Evolutionary conservation across 2,329 filamentous ascomycete genomes (phyloP).

Genomic region (Bertia moriformis): DNA sequence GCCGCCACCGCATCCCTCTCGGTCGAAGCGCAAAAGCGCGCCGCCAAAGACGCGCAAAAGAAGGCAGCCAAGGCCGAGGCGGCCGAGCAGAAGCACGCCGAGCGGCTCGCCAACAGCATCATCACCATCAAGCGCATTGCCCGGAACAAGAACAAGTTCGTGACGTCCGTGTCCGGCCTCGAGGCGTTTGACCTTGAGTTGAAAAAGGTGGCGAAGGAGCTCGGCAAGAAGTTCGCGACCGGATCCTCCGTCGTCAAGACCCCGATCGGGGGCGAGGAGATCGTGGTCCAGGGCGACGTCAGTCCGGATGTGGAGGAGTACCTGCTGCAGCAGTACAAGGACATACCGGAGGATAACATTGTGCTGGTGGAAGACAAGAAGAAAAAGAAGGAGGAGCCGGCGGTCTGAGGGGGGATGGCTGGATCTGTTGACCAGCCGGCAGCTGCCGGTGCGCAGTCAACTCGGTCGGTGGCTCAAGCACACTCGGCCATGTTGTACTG

Average conservation of each 20-base stretch:
- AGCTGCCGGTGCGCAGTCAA: too few species aligned
- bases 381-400: constrained; percentile 74
- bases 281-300: constrained; percentile 93
- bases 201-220: constrained; percentile 87
- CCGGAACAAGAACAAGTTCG: constrained; percentile 93
- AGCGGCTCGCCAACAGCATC: constrained; percentile 68
- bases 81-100: constrained; percentile 68
- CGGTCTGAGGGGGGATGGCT: too few species aligned
- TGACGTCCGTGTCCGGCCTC: constrained; percentile 80
- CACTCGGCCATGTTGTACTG: too few species aligned
- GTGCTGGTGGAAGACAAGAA: constrained; percentile 92
- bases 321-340: constrained; percentile 72
- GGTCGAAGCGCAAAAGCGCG: constrained; percentile 82
- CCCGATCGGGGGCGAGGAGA: constrained; percentile 77
- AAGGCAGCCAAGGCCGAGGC: constrained; percentile 90
- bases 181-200: constrained; percentile 83
- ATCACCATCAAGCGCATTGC: constrained; percentile 92
- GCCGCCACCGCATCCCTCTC: constrained; percentile 76
- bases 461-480: too few species aligned
- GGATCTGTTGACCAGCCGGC: too few species aligned
- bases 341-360: constrained; percentile 88
- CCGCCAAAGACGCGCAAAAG: constrained; percentile 90
- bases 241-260: constrained; percentile 85
- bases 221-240: constrained; percentile 97
- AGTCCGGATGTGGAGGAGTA: constrained; percentile 91